Conservation (phyloP, 805 yeast species). For the Candida rishiriensis region DNA sequence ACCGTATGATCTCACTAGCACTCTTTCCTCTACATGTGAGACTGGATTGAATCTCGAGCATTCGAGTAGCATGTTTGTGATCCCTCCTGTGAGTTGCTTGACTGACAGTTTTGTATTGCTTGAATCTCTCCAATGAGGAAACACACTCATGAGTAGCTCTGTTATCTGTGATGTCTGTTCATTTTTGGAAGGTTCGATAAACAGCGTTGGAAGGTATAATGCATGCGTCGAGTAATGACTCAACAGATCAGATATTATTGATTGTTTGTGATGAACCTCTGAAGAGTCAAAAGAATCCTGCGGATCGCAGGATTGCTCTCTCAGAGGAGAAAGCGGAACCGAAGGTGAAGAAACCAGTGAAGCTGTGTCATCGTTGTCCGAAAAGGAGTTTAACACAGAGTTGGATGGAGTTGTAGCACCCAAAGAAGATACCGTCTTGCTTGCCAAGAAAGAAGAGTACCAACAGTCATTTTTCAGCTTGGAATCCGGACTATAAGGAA, state of each 20-base stretch:
- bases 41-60: slow-evolving; percentile 30
- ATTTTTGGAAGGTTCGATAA: slow-evolving; percentile 32
- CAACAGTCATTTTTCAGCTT: slow-evolving; percentile 4
- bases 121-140: slow-evolving; percentile 33
- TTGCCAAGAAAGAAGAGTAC: slow-evolving; percentile 21
- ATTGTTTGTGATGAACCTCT: slow-evolving; percentile 2
- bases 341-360: slow-evolving; percentile 7
- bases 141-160: slow-evolving; percentile 36
- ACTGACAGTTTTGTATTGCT: slow-evolving; percentile 29
- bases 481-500: slow-evolving; percentile 18
- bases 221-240: slow-evolving; percentile 41
- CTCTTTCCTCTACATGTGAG: slow-evolving; percentile 29
- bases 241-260: slow-evolving; percentile 13
- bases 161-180: slow-evolving; percentile 35
- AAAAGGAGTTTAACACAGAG: slow-evolving; percentile 6
- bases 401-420: slow-evolving; percentile 13
- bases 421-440: slow-evolving; percentile 24
- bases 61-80: slow-evolving; percentile 55
- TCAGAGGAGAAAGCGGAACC: background rate
- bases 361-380: slow-evolving; percentile 12
- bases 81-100: slow-evolving; percentile 54
- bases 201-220: slow-evolving; percentile 42
- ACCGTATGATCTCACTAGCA: slow-evolving; percentile 68
- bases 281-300: background rate
- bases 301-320: background rate